Conservation (phyloP, 2,329 filamentous ascomycete species). For the Scortechinia acanthostroma region DNA sequence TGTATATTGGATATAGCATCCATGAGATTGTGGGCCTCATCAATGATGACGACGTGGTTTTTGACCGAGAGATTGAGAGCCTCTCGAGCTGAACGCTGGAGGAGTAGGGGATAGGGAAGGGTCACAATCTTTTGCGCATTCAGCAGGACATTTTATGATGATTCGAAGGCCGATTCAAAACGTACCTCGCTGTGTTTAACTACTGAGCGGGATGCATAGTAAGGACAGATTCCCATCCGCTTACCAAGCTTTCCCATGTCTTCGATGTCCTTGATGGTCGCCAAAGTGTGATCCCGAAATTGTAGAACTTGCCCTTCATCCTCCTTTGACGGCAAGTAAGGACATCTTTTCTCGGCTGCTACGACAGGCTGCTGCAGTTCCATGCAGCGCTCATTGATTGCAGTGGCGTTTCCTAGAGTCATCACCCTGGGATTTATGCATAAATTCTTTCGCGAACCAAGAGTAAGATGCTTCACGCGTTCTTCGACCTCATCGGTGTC, state of each 20-base stretch:
- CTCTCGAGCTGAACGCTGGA: conserved; percentile 65
- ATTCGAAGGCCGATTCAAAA: background rate
- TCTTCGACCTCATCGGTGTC: conserved; percentile 29
- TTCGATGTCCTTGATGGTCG: conserved; percentile 65
- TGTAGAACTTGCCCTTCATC: conserved; percentile 46
- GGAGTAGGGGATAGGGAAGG: conserved; percentile 62
- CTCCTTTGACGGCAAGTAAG: conserved; percentile 54
- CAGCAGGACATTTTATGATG: background rate
- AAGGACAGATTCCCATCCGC: conserved; percentile 61
- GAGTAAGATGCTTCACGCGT: conserved; percentile 56
- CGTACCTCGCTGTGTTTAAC: conserved; percentile 48
- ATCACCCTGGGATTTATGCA: conserved; percentile 65
- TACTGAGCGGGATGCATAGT: conserved; percentile 63
- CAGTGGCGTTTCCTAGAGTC: conserved; percentile 44
- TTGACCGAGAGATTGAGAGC: conserved; percentile 61
- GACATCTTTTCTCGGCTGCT: conserved; percentile 50
- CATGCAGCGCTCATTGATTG: conserved; percentile 66
- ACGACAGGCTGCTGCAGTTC: conserved; percentile 55
- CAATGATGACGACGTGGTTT: conserved; percentile 63
- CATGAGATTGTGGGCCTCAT: conserved; percentile 72
- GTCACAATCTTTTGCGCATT: conserved; percentile 46
- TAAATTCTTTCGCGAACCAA: conserved; percentile 63
- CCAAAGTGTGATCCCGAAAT: conserved; percentile 62
- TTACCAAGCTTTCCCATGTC: conserved; percentile 58
- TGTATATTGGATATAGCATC: conserved; percentile 64